Base-by-base conservation (phyloP, 768 basidiomycete genomes). In the Psilocybe azurescens region DNA sequence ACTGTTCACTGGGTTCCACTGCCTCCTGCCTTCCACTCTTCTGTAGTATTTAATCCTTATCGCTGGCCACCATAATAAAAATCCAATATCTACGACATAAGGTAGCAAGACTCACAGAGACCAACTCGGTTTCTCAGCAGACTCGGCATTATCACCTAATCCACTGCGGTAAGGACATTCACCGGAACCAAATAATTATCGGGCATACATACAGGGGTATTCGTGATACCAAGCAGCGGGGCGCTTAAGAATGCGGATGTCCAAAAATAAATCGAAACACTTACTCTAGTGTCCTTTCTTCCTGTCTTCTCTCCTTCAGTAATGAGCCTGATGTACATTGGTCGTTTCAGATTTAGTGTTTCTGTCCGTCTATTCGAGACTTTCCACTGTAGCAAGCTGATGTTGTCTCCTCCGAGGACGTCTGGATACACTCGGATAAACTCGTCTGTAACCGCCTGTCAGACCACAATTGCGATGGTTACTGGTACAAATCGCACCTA, bases 161-260 rank as follows among this genome's bases (percentile, higher is more conserved):
- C 38, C 41, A 14, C 14, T 44, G 41, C 41, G 11, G 7, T 44
- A 44, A 13, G 1, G n/a, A 14, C 29, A 7, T 4, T n/a, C 56
- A 53, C 62, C 18, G 32, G n/a, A 20, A 44, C 38, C 46, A 47
- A 66, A 57, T 51, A n/a, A 57, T 50, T 29, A 61, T 44, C 20
- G 56, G 36, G 52, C 33, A 56, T 46, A 55, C 38, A 11, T 36
- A 50, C 33, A 30, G 39, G 56, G 36, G 44, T 16, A 53, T 29
- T 6, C n/a, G 5, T 6, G 29, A 2, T 3, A 20, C 10, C 3
- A 38, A 49, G 30, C 32, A 11, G 2, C n/a, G 62, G 24, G 48
- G 62, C 58, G 58, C 49, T 58, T 58, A 58, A 30, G 33, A 63
- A 54, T 41, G 41, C 50, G 59, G 55, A 60, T 46, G 28, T 29